Evolutionary conservation across 1,139 yeast genomes (phyloP).

Genomic region (Hyphopichia pseudoburtonii): DNA sequence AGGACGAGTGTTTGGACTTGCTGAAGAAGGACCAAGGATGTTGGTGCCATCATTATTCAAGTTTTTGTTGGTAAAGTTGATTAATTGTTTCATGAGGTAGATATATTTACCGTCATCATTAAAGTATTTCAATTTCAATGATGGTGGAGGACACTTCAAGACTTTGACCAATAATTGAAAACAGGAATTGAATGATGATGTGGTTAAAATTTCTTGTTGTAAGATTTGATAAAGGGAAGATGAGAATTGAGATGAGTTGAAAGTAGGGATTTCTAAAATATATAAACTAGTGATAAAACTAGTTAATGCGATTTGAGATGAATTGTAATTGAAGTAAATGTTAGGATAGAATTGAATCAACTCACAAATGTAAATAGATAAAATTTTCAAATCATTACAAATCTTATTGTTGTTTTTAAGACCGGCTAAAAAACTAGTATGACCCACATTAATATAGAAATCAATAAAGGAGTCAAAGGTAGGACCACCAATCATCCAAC

Average conservation of each 20-base stretch:
- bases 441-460: conserved; percentile 36
- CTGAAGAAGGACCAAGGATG: no score
- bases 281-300: conserved; percentile 34
- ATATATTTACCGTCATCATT: conserved; percentile 36
- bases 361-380: conserved; percentile 64
- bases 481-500: conserved; percentile 57
- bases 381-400: conserved; percentile 48
- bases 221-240: conserved; percentile 18
- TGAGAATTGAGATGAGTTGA: conserved; percentile 3
- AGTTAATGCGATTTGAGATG: conserved; percentile 59
- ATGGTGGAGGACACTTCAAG: conserved; percentile 47
- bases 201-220: conserved; percentile 20
- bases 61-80: conserved; percentile 30
- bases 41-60: conserved; percentile 11
- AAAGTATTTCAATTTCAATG: conserved; percentile 43
- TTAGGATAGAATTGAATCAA: conserved; percentile 62
- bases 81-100: conserved; percentile 37
- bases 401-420: conserved; percentile 24
- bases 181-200: conserved; percentile 22
- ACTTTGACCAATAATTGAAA: conserved; percentile 37
- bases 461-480: conserved; percentile 66
- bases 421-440: conserved; percentile 16
- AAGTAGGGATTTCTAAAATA: conserved; percentile 28
- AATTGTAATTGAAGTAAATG: conserved; percentile 53
- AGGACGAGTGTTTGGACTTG: no score